Evolutionary conservation across 2,329 filamentous ascomycete genomes (phyloP), one percentile per base, ranked within the genome.

Genomic region (Curvularia spicifera): DNA sequence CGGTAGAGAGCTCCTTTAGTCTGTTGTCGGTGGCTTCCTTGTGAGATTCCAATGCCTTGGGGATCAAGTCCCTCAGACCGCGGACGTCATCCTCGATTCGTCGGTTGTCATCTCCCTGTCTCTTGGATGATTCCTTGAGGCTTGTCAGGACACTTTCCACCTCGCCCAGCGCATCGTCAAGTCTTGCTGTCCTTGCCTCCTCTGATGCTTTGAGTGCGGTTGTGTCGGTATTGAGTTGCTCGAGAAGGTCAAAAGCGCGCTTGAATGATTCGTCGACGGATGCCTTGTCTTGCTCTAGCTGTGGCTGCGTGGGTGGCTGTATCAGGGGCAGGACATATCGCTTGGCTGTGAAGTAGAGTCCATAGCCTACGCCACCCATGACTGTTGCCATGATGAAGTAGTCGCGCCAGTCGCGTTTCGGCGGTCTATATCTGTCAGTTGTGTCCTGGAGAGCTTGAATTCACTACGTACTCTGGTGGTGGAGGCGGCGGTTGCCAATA

Each of bases 371-470:
- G 48, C 93, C 92, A 56, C 93, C 90, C 62, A 96, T 89, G 12
- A 98, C 91, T 0, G 95, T 99, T 7, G 95, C 95, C 92, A 98
- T 97, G 78, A 99, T 98, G 79, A 99, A 99, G 91, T 93, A 98
- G 75, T 99, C 95, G 61, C 96, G 86, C 95, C 95, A 99, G 79
- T 99, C 95, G 72, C 95, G 84, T 74, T 87, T 89, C 3, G 93
- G 93, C 2, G 87, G 71, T 53, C 75, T 78, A 8, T 48, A 1
- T 7, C 3, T 26, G 53, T 74, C 56, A 72, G 71, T 53, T 39
- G 18, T 13, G 29, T 35, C 6, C 46, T 20, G 15, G n/a, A 12
- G 22, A 8, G 10, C 10, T 8, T 15, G 12, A 13, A 8, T 12
- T 15, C 1, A 1, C 9, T 33, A 5, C 80, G 70, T 76, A 83